Base-by-base conservation (phyloP, 305 asterid species). In the Nicotiana rustica region DNA sequence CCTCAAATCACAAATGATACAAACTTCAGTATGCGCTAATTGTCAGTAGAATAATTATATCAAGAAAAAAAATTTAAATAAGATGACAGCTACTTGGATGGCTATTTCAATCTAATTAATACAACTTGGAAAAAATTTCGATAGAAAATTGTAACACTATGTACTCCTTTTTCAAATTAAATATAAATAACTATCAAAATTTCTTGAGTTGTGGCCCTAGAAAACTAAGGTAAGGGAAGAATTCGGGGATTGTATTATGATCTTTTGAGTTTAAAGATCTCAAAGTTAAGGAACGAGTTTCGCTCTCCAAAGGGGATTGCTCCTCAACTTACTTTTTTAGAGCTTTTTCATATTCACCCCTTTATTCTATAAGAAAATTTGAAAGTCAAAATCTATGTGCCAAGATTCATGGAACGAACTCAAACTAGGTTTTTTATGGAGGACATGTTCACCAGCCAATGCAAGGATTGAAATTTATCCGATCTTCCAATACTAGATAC, bases 1-100 rank as follows among this genome's bases (percentile, higher is more conserved):
- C 47, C 80, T 14, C 69, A 49, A 25, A 49, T 49, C 7, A 73
- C 36, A 4, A 75, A 52, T 75, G 79, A 75, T 75, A 29, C 49
- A 52, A 76, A 55, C 38, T 15, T 29, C 25, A 71, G 18, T 71
- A 71, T 21, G 25, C 17, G 61, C 21, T 75, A 6, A 52, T 73
- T 21, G 9, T 15, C 62, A 25, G 14, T 52, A 52, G 47, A 7
- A 75, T 29, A 29, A 75, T 25, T 49, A 35, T 35, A 25, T 25
- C 13, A 14, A 4, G 33, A 3, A 71, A 47, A 47, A 47, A 5
- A 9, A 47, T 12, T 18, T 71, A 44, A 10, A 69, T 69, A 71
- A 21, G 61, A 47, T 14, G 4, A 33, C 15, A 67, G 4, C 44
- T 14, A 35, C 19, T 35, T 67, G 49, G 25, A 67, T 73, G 44